Evolutionary conservation across 345 rosid genomes (phyloP).

Genomic region (Camelina hispida): DNA sequence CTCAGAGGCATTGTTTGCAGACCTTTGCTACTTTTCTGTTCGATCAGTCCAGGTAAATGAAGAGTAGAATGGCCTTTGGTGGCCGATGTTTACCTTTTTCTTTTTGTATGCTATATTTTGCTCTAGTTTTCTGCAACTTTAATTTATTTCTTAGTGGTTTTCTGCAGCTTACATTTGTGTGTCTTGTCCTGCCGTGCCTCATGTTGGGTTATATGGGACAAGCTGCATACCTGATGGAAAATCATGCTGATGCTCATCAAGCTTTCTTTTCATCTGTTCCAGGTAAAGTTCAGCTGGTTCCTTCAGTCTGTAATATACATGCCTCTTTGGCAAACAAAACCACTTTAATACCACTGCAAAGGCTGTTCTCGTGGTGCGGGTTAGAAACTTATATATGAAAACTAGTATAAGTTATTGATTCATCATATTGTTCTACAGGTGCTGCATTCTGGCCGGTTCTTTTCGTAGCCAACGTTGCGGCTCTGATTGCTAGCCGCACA

Average conservation of each 20-base stretch:
- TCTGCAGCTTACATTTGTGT: conserved; percentile 96
- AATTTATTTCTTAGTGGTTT: conserved; percentile 50
- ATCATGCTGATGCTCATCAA: conserved; percentile 62
- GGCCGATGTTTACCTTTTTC: conserved; percentile 28
- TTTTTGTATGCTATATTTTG: conserved; percentile 16
- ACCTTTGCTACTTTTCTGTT: conserved; percentile 97
- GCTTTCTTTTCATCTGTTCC: conserved; percentile 92
- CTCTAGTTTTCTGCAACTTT: conserved; percentile 34
- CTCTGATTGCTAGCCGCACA: conserved; percentile 93
- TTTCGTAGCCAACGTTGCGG: conserved; percentile 87
- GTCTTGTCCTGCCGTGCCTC: conserved; percentile 96
- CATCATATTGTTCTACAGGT: conserved; percentile 54
- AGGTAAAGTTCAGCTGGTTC: conserved; percentile 57
- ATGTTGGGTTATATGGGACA: conserved; percentile 97
- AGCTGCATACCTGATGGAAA: conserved; percentile 90
- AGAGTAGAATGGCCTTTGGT: conserved; percentile 33
- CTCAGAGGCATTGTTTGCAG: conserved; percentile 99
- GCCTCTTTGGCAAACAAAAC: conserved; percentile 13
- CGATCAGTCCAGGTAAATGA: conserved; percentile 90
- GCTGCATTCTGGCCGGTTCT: conserved; percentile 88
- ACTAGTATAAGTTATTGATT: conserved; percentile 25
- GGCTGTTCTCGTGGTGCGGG: conserved; percentile 10
- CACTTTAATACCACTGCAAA: conserved; percentile 24
- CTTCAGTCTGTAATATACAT: conserved; percentile 25
- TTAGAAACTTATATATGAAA: neutral